Base-by-base conservation (phyloP, 208 protist genomes). In the Angomonas deanei region DNA sequence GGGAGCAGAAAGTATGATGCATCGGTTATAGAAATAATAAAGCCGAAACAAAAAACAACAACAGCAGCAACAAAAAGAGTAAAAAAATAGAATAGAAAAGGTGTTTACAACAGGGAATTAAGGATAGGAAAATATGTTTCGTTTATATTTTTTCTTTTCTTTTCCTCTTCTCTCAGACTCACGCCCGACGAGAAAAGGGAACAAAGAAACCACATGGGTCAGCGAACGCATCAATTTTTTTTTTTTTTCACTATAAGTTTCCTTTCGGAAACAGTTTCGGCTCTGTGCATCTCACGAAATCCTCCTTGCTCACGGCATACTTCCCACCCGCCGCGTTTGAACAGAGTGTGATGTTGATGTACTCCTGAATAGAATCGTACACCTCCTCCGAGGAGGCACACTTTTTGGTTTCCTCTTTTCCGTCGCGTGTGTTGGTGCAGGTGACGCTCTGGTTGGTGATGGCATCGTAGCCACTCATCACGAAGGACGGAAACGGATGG, bases 11-110 rank as follows among this genome's bases (percentile, higher is more conserved):
- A n/a, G 34, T 8, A 42, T 8, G 15, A 15, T n/a, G 15, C 34
- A 42, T 42, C 34, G 34, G 15, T n/a, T n/a, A 42, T 42, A 42
- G 34, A 42, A n/a, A 42, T 50, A n/a, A n/a, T 19, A 21, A 50
- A 4, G 3, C n/a, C 46, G 17, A 50, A 13, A 19, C n/a, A 13
- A 50, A 50, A 4, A 50, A 42, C 34, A 50, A 50, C 17, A 50
- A 50, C 46, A 50, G 46, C 3, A 50, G 17, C 17, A 50, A 50
- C 2, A 59, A 34, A 2, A 59, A 59, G 8, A 59, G 32, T 38
- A 59, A 27, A 6, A 59, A 39, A 46, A 39, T 19, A 34, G n/a
- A 39, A 32, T 32, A 57, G 50, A 32, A 34, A 57, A 31, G 23
- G 21, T 15, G 6, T 13, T 4, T 5, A 10, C 11, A 15, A 10